Percentiles rank a stretch among this genome's conserved stretches.
Evolutionary conservation across 2,329 filamentous ascomycete species (phyloP).

Genomic region (Fusarium verticillioides): DNA sequence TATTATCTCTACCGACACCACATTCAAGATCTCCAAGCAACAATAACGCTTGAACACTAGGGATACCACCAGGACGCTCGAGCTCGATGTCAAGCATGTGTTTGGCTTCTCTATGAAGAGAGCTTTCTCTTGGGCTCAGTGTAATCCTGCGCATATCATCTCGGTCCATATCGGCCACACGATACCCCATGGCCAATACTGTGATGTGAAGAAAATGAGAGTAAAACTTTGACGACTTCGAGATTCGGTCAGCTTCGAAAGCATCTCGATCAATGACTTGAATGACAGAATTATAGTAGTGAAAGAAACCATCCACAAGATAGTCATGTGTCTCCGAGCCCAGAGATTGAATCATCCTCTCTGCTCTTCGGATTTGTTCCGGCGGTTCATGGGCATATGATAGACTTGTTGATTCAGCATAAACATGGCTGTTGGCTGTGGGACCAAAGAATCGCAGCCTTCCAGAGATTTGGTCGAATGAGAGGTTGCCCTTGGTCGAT

Average conservation of each 20-base stretch:
- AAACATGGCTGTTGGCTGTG: constrained; percentile 64
- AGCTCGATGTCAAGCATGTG: constrained; percentile 65
- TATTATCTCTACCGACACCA: constrained; percentile 63
- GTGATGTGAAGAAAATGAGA: constrained; percentile 63
- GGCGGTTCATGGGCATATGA: constrained; percentile 53
- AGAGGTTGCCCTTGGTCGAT: constrained; percentile 60
- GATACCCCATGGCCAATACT: constrained; percentile 63
- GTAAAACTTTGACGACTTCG: constrained; percentile 60
- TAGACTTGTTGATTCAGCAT: constrained; percentile 54
- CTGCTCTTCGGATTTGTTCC: constrained; percentile 59
- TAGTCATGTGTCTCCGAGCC: constrained; percentile 61
- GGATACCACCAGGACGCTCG: constrained; percentile 62
- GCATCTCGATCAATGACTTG: constrained; percentile 61
- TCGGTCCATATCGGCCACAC: constrained; percentile 60
- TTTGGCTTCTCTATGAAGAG: constrained; percentile 64
- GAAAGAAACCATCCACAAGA: constrained; percentile 63
- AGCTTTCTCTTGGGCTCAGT: constrained; percentile 60
- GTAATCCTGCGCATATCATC: constrained; percentile 61
- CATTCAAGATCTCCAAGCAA: constrained; percentile 65
- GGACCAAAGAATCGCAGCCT: constrained; percentile 64
- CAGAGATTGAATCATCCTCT: constrained; percentile 60
- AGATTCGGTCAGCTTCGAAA: constrained; percentile 60
- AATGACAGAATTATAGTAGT: constrained; percentile 61
- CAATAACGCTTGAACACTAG: constrained; percentile 63
- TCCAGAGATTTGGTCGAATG: constrained; percentile 62